Base-by-base conservation (phyloP, 1,284 basidiomycete genomes). In the Malassezia japonica region DNA sequence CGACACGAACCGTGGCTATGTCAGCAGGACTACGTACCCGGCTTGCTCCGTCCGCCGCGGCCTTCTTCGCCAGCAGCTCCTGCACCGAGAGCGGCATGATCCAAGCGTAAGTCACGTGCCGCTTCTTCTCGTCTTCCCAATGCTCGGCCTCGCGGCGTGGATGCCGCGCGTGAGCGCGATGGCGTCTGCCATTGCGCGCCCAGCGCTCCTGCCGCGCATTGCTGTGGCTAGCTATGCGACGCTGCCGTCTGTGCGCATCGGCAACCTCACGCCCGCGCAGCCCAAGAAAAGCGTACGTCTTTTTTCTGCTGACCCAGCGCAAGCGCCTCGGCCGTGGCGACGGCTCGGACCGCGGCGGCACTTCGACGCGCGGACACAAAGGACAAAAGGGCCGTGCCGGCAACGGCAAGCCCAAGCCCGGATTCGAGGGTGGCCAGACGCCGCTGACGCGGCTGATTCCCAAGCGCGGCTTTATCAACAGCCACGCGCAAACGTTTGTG, bases 341-440 rank as follows among this genome's bases (percentile, higher is more conserved):
- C 74, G 85, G 85, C 18, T 90, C 88, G 1, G 85, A 85, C 25
- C 81, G 86, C 61, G 92, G 92, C 64, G 85, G 88, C 51, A 95
- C 90, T 0, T 83, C 90, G 4, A 89, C 89, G 57, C 81, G 88
- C 48, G 92, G 92, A 76, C 82, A 88, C 75, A 99, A 99, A 70
- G 92, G 92, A 65, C 90, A 94, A 74, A 92, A 91, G 56, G 85
- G 91, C 36, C 82, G 92, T 50, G 82, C 86, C 18, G 91, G 92
- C 5, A 84, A 87, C 63, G 87, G 89, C n/a, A 86, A 82, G 66
- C 82, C 88, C 23, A 82, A 80, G 60, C 78, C 82, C 25, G 68
- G 70, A 24, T 98, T 96, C 62, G 91, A 94, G 74, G 92, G 92
- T 69, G 92, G 92, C 60, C 92, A 96, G 74, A 95, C 90, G 20